Conservation (phyloP, 2,329 filamentous ascomycete species). For the Cladosporium halotolerans region DNA sequence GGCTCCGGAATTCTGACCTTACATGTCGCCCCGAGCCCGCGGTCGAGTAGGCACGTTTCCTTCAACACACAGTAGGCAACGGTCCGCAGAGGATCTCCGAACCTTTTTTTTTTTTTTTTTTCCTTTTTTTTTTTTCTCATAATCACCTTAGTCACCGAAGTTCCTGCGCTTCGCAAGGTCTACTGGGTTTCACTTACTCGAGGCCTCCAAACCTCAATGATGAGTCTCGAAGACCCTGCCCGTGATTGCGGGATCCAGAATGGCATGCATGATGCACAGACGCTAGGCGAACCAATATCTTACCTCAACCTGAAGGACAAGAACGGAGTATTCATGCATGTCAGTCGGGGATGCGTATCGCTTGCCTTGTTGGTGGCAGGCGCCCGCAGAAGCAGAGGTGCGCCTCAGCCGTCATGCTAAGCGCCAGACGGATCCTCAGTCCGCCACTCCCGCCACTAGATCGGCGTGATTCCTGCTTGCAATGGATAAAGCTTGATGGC, state of each 20-base stretch:
- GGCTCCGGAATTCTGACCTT: conserved; percentile 12
- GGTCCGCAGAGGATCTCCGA: conserved; percentile 10
- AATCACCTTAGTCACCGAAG: neutral
- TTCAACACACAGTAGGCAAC: conserved; percentile 8
- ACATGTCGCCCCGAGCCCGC: conserved; percentile 9
- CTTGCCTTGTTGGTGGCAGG: conserved; percentile 10
- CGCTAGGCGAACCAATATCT: conserved; percentile 4
- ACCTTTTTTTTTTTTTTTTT: neutral
- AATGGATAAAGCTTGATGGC: conserved; percentile 4
- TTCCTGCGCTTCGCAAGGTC: conserved; percentile 2
- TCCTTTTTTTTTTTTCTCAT: neutral
- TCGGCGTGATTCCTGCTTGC: conserved; percentile 9
- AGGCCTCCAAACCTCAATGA: neutral
- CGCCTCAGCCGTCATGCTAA: conserved; percentile 8
- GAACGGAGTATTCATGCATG: conserved; percentile 9
- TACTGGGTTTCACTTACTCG: too few species aligned
- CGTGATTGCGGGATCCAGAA: neutral
- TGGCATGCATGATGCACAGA: conserved; percentile 1
- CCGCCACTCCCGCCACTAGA: neutral
- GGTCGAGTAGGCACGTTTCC: conserved; percentile 1
- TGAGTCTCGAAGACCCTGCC: conserved; percentile 8
- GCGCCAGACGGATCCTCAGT: neutral
- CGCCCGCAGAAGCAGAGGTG: conserved; percentile 1
- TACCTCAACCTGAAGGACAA: neutral
- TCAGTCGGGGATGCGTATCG: conserved; percentile 10